Percentiles rank a stretch among this genome's conserved stretches.
phyloP scores from a whole-genome alignment of 352 stramenopile genomes.

The Globisporangium abappressorium region DNA sequence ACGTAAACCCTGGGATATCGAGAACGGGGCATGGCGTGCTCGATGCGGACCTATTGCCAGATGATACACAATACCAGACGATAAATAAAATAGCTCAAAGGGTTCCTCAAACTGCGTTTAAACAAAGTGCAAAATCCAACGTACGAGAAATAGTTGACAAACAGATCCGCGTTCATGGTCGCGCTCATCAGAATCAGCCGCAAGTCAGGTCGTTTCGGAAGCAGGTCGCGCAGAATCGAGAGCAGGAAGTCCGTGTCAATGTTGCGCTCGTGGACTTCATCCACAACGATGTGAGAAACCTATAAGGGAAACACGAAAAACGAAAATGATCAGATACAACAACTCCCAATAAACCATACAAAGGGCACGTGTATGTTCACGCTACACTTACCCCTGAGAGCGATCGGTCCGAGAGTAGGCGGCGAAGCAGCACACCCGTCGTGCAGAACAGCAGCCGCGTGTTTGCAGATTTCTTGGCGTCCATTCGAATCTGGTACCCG shows the following conservation, averaged over 20 bases:
- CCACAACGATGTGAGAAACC: conserved; percentile 98
- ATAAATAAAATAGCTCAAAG: background rate
- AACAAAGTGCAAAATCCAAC: too few relatives aligned
- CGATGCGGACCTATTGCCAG: conserved; percentile 11
- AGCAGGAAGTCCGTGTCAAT: conserved; percentile 97
- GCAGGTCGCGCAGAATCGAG: conserved; percentile 86
- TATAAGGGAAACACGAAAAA: conserved; percentile 6
- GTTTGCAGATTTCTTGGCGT: conserved; percentile 85
- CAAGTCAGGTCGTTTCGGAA: conserved; percentile 72
- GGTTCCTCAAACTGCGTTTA: too few relatives aligned
- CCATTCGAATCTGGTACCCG: conserved; percentile 96
- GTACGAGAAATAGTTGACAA: conserved; percentile 85
- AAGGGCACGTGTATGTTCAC: background rate
- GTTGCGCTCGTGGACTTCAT: conserved; percentile 98
- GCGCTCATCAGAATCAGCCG: conserved; percentile 96
- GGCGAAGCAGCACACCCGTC: conserved; percentile 93
- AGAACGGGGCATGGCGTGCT: conserved; percentile 58
- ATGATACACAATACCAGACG: background rate
- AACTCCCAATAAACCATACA: background rate
- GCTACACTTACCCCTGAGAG: conserved; percentile 64
- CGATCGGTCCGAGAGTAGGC: conserved; percentile 88
- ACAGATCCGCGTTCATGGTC: conserved; percentile 91
- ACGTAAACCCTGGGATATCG: conserved; percentile 85
- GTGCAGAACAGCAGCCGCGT: conserved; percentile 96
- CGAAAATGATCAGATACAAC: background rate